Percentiles rank a stretch among this genome's conserved stretches.
phyloP scores from a whole-genome alignment of 2,329 filamentous ascomycete species.

The Colletotrichum eleusines region DNA sequence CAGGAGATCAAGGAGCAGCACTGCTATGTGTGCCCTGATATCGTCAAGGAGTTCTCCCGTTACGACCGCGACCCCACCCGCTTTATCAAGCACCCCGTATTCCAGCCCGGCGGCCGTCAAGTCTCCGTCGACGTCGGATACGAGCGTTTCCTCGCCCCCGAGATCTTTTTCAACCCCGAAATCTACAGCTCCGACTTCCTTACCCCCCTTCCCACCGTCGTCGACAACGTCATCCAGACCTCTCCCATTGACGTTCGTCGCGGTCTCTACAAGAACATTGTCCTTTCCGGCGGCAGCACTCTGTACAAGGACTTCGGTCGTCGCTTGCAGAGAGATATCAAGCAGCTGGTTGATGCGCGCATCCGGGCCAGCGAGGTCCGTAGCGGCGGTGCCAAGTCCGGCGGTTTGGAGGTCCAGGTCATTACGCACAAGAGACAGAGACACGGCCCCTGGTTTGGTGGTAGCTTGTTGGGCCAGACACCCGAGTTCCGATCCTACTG shows the following conservation, averaged over 20 bases:
- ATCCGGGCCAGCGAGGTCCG: slow-evolving; percentile 92
- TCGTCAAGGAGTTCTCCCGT: slow-evolving; percentile 96
- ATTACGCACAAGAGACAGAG: slow-evolving; percentile 97
- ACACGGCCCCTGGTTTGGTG: slow-evolving; percentile 98
- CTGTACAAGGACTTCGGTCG: slow-evolving; percentile 99
- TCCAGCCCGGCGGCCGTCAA: slow-evolving; percentile 85
- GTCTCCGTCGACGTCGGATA: slow-evolving; percentile 94
- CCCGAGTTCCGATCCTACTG: slow-evolving; percentile 99
- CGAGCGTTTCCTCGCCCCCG: slow-evolving; percentile 96
- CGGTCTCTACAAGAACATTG: slow-evolving; percentile 99
- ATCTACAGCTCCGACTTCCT: slow-evolving; percentile 99
- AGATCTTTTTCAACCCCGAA: slow-evolving; percentile 99
- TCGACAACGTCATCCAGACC: slow-evolving; percentile 96
- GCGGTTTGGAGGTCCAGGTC: slow-evolving; percentile 95
- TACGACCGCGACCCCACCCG: slow-evolving; percentile 94
- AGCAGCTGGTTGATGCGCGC: slow-evolving; percentile 92
- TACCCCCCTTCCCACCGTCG: slow-evolving; percentile 92
- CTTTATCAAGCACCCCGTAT: slow-evolving; percentile 90
- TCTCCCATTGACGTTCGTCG: slow-evolving; percentile 97
- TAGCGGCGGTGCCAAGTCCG: slow-evolving; percentile 92
- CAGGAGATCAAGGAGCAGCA: slow-evolving; percentile 99
- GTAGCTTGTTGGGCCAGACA: slow-evolving; percentile 94
- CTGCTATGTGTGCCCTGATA: slow-evolving; percentile 98
- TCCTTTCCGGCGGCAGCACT: slow-evolving; percentile 95
- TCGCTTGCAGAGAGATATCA: slow-evolving; percentile 95